Conservation (phyloP, 108 stramenopile genomes). For the Pseudonitzschia delicatissima region DNA sequence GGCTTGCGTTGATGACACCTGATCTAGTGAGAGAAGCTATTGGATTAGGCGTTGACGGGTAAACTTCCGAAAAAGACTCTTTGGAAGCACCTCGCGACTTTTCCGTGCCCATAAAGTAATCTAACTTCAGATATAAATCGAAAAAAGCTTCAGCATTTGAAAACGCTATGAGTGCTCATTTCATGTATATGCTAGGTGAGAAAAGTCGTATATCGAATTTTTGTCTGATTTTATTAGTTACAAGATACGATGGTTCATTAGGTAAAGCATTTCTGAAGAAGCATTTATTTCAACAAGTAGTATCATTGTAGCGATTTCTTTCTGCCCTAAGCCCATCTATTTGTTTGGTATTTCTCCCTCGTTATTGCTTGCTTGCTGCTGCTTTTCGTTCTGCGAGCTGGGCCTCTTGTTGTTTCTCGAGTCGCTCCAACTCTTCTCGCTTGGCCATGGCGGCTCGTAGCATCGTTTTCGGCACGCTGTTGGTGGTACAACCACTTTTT, state of each 20-base stretch:
- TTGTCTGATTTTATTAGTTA: neutral
- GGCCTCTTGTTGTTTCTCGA: constrained; percentile 44
- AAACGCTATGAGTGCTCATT: neutral
- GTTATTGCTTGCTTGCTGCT: constrained; percentile 5
- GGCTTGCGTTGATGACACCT: constrained; percentile 37
- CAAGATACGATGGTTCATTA: neutral
- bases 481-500: constrained; percentile 60
- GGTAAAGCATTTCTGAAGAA: neutral
- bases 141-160: too few species aligned
- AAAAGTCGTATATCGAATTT: neutral
- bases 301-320: too few species aligned
- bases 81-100: constrained; percentile 15
- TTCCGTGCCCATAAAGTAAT: neutral
- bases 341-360: too few species aligned
- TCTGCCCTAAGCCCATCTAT: too few species aligned
- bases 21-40: constrained; percentile 34
- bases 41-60: constrained; percentile 16
- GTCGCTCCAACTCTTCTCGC: constrained; percentile 62
- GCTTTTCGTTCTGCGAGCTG: constrained; percentile 25
- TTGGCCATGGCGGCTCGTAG: constrained; percentile 52
- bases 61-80: constrained; percentile 6
- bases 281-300: too few species aligned
- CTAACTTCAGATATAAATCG: neutral
- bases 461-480: constrained; percentile 61
- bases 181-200: too few species aligned